Conservation (phyloP, 2,329 filamentous ascomycete species). For the Neonectria ditissima region DNA sequence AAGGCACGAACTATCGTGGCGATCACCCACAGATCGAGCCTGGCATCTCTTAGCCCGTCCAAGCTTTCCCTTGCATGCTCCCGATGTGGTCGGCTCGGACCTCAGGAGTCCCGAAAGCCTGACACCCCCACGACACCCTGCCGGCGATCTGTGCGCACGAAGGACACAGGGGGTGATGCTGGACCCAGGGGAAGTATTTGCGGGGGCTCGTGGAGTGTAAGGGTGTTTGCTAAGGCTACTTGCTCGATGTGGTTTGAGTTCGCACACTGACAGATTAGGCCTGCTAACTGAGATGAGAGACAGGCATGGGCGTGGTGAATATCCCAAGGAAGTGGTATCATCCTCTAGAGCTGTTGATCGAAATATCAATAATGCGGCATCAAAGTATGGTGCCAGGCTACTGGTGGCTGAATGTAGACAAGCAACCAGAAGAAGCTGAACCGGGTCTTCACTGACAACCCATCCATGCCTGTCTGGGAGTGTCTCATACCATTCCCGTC, state of each 20-base stretch:
- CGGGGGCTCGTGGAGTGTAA: background rate
- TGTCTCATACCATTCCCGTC: conserved; percentile 12
- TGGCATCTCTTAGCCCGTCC: conserved; percentile 8
- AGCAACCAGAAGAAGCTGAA: background rate
- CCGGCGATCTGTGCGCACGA: conserved; percentile 8
- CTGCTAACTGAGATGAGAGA: background rate
- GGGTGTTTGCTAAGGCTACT: conserved; percentile 19
- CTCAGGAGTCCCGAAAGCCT: background rate
- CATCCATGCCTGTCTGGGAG: conserved; percentile 15
- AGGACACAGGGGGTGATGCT: background rate
- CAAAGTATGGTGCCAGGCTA: background rate
- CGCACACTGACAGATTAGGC: background rate
- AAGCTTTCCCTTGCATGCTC: conserved; percentile 6
- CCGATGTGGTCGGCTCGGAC: conserved; percentile 11
- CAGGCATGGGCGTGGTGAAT: background rate
- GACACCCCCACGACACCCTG: conserved; percentile 17
- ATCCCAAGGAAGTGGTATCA: conserved; percentile 7
- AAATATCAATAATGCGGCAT: conserved; percentile 2
- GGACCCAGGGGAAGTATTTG: background rate
- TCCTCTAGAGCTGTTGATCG: conserved; percentile 20
- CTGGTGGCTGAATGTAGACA: background rate
- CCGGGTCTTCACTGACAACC: background rate
- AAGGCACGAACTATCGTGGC: conserved; percentile 18
- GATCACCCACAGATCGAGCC: conserved; percentile 22
- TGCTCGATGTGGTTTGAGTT: background rate